phyloP scores from a whole-genome alignment of 805 yeast species.

The Barnettozyma sp. region DNA sequence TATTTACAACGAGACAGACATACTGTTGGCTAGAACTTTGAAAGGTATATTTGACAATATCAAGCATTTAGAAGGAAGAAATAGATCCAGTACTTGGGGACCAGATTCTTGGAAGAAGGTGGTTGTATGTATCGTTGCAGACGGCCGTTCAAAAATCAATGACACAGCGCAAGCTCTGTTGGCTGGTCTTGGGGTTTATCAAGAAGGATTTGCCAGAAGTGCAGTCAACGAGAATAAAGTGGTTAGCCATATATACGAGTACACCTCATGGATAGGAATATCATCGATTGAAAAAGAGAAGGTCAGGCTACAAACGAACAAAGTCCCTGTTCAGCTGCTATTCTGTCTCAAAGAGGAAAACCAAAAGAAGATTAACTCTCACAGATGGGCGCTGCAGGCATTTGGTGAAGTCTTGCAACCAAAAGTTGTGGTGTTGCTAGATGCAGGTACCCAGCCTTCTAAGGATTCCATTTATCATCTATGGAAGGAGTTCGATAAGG shows the following conservation, averaged over 20 bases:
- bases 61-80: conserved; percentile 58
- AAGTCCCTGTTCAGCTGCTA: conserved; percentile 77
- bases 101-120: conserved; percentile 91
- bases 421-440: conserved; percentile 73
- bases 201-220: conserved; percentile 93
- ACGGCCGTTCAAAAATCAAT: conserved; percentile 82
- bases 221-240: conserved; percentile 79
- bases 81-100: conserved; percentile 82
- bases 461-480: conserved; percentile 77
- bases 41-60: conserved; percentile 90
- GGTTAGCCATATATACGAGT: conserved; percentile 84
- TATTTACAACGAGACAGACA: conserved; percentile 85
- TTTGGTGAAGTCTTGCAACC: conserved; percentile 81
- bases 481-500: conserved; percentile 77
- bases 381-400: conserved; percentile 94
- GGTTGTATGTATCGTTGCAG: conserved; percentile 83
- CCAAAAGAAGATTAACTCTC: conserved; percentile 87
- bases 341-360: conserved; percentile 89
- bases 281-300: conserved; percentile 53
- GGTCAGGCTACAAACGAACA: conserved; percentile 61
- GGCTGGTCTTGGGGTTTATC: conserved; percentile 85
- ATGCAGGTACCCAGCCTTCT: conserved; percentile 92
- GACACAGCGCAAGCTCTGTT: conserved; percentile 73
- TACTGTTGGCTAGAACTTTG: conserved; percentile 73
- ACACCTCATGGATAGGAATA: conserved; percentile 87